Percentiles rank a stretch among this genome's conserved stretches.
phyloP scores from a whole-genome alignment of 768 basidiomycete genomes.

The Boletus vermiculosoides region DNA sequence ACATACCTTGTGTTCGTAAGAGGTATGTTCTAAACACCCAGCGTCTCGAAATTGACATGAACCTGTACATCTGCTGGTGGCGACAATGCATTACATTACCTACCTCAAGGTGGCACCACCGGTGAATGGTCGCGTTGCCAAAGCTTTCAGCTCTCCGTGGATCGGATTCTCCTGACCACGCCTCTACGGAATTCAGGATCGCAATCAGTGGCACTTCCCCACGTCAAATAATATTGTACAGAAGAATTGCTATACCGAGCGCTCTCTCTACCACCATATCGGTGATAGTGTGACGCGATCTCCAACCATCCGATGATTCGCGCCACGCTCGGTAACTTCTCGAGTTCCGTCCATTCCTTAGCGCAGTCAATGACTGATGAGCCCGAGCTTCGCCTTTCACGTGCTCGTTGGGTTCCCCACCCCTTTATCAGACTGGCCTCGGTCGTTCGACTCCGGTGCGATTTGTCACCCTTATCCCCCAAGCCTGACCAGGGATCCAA shows the following conservation, averaged over 20 bases:
- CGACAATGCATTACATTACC: neutral
- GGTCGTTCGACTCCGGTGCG: neutral
- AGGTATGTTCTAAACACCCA: neutral
- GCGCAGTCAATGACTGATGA: neutral
- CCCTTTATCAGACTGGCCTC: constrained; percentile 7
- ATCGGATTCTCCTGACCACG: neutral
- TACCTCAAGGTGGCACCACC: no score
- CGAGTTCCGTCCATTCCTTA: neutral
- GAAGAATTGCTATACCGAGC: neutral
- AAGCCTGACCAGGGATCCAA: constrained; percentile 31
- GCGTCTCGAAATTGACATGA: neutral
- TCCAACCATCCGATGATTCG: neutral
- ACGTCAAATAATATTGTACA: neutral
- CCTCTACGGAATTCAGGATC: neutral
- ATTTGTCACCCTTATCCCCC: neutral
- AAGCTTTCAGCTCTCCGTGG: neutral
- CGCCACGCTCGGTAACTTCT: neutral
- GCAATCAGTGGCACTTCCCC: neutral
- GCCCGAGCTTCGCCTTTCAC: neutral
- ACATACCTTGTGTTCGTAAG: neutral
- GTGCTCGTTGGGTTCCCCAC: neutral
- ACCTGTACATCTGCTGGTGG: neutral
- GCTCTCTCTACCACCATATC: neutral
- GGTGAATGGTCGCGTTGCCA: neutral
- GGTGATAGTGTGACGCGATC: neutral